Conservation (phyloP, 176 grass and related monocot species). For the Pontederia paniculata region DNA sequence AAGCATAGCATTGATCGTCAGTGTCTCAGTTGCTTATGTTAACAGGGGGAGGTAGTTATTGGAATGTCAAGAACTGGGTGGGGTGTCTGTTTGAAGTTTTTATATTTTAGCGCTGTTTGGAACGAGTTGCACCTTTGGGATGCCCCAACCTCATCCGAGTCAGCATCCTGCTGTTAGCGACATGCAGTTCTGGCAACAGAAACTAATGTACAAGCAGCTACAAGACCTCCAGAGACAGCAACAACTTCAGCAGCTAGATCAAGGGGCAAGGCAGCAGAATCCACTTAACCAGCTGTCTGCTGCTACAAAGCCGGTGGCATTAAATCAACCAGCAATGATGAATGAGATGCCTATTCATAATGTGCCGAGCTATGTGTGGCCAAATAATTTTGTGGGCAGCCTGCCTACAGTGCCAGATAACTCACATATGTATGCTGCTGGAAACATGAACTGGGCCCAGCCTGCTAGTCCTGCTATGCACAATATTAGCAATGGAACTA, state of each 20-base stretch:
- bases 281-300: slow-evolving; percentile 5
- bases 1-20: no score
- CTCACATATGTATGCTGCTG: slow-evolving; percentile 8
- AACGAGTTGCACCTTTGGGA: background rate
- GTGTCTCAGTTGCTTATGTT: no score
- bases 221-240: slow-evolving; percentile 25
- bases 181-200: slow-evolving; percentile 37
- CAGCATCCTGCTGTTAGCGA: slow-evolving; percentile 29
- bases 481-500: slow-evolving; percentile 13
- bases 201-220: slow-evolving; percentile 29
- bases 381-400: slow-evolving; percentile 15
- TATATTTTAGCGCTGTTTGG: background rate
- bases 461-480: background rate
- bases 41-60: no score
- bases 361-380: slow-evolving; percentile 3
- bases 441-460: slow-evolving; percentile 15
- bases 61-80: no score
- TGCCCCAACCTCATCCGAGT: background rate
- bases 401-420: background rate
- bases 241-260: slow-evolving; percentile 29
- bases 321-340: slow-evolving; percentile 6
- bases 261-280: slow-evolving; percentile 20
- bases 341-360: slow-evolving; percentile 10
- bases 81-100: background rate
- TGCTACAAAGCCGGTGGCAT: slow-evolving; percentile 3